These are phyloP conservation scores for Glycine latifolia DNA, from an alignment of 306 rosid genomes.

Conservation along the genomic window DNA sequence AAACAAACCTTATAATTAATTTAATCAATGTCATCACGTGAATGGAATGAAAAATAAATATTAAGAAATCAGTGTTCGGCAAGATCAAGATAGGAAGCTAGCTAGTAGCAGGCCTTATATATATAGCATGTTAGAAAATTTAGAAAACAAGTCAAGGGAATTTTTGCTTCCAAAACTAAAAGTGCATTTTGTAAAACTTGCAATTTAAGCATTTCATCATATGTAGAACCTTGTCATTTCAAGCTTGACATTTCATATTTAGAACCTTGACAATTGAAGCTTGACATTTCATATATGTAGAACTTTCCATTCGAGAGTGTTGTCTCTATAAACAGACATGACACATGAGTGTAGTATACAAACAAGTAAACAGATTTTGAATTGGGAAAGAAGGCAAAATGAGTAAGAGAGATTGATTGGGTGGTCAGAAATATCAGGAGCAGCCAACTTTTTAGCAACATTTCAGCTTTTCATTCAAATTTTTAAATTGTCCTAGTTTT, in stretches of 20 bases:
- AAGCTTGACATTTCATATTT: conserved; percentile 18
- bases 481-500: conserved; percentile 12
- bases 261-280: conserved; percentile 2
- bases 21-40: conserved; percentile 42
- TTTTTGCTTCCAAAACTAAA: neutral
- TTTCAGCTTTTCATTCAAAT: conserved; percentile 40
- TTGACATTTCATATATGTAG: conserved; percentile 3
- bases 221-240: neutral
- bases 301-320: conserved; percentile 3
- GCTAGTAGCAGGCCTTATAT: conserved; percentile 1
- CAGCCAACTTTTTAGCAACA: conserved; percentile 6
- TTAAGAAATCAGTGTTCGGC: neutral
- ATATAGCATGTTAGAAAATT: neutral
- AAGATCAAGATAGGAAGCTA: neutral
- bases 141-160: neutral
- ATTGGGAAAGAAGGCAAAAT: conserved; percentile 28
- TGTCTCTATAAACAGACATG: neutral
- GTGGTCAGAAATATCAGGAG: neutral
- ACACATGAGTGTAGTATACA: neutral
- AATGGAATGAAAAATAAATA: conserved; percentile 34
- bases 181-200: neutral
- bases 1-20: conserved; percentile 7
- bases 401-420: conserved; percentile 9
- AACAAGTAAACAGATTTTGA: conserved; percentile 23
- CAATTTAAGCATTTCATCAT: conserved; percentile 7